These are phyloP conservation scores for Gorgonomyces haynaldii DNA, from an alignment of 192 early-diverging fungal genomes.

Conservation along the genomic window DNA sequence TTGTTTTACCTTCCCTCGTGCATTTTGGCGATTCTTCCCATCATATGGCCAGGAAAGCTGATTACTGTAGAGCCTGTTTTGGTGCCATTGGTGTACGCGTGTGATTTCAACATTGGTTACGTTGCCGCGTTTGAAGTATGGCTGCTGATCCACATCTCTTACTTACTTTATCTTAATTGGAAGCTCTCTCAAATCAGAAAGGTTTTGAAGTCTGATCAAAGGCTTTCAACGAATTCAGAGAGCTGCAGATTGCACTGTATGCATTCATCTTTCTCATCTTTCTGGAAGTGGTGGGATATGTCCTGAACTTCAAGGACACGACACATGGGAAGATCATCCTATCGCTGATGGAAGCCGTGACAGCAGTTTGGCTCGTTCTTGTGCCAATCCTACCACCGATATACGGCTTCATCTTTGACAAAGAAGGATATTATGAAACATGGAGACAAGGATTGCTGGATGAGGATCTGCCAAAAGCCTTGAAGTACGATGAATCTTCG, in stretches of 20 bases:
- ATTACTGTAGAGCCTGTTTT: too few species aligned
- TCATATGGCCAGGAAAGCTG: too few species aligned
- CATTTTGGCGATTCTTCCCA: too few species aligned
- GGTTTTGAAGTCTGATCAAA: too few species aligned
- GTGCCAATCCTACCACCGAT: background rate
- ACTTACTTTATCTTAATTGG: too few species aligned
- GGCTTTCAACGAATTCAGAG: slow-evolving; percentile 8
- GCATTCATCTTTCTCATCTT: background rate
- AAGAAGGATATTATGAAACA: background rate
- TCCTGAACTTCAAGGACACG: background rate
- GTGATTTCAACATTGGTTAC: too few species aligned
- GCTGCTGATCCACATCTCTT: too few species aligned
- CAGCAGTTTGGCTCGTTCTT: background rate
- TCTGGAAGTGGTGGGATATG: background rate
- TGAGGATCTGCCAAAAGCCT: slow-evolving; percentile 1
- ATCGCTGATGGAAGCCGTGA: background rate
- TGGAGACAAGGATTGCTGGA: background rate
- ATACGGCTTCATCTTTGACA: background rate
- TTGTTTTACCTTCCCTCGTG: too few species aligned
- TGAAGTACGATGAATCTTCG: slow-evolving; percentile 1
- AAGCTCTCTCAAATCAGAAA: too few species aligned
- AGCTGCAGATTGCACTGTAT: background rate
- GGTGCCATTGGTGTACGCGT: too few species aligned
- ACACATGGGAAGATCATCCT: background rate
- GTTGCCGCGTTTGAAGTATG: too few species aligned